Evolutionary conservation across 1,284 basidiomycete genomes (phyloP).

Genomic region (Caloboletus inedulis): DNA sequence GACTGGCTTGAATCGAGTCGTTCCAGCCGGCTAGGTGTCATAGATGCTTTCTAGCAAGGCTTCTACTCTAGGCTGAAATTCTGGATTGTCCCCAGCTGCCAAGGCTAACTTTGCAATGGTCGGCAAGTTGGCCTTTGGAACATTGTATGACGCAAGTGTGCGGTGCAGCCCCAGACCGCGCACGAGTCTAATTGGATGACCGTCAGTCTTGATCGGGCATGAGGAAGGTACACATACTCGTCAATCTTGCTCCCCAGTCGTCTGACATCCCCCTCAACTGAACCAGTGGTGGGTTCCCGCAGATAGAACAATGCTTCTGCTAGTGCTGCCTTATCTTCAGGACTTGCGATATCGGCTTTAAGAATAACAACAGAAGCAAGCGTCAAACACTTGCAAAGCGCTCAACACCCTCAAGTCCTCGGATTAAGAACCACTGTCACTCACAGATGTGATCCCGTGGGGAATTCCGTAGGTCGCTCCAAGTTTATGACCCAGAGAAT

Average conservation of each 20-base stretch:
- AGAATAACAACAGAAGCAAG: constrained; percentile 61
- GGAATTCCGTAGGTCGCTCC: constrained; percentile 75
- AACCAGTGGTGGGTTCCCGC: constrained; percentile 54
- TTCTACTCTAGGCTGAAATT: constrained; percentile 38
- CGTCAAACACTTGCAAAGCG: constrained; percentile 61
- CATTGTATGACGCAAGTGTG: constrained; percentile 55
- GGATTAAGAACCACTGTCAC: constrained; percentile 21
- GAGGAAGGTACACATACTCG: constrained; percentile 37
- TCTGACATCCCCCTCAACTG: constrained; percentile 54
- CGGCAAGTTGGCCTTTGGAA: constrained; percentile 51
- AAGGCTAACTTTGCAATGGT: constrained; percentile 51
- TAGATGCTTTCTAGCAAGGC: constrained; percentile 50
- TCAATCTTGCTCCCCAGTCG: constrained; percentile 53
- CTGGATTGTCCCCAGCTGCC: constrained; percentile 39
- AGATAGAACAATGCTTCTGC: constrained; percentile 56
- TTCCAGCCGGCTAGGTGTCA: constrained; percentile 5
- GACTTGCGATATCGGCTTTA: constrained; percentile 51
- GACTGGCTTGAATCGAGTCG: background rate
- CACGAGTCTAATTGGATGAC: constrained; percentile 44
- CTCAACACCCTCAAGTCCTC: constrained; percentile 7
- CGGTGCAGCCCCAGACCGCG: constrained; percentile 54
- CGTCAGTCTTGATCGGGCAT: background rate
- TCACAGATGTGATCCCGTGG: constrained; percentile 78
- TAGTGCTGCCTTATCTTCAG: constrained; percentile 57
- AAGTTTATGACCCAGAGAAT: constrained; percentile 71